These are phyloP conservation scores for Zygotorulaspora sp. DNA, from an alignment of 805 yeast genomes.

Conservation along the genomic window DNA sequence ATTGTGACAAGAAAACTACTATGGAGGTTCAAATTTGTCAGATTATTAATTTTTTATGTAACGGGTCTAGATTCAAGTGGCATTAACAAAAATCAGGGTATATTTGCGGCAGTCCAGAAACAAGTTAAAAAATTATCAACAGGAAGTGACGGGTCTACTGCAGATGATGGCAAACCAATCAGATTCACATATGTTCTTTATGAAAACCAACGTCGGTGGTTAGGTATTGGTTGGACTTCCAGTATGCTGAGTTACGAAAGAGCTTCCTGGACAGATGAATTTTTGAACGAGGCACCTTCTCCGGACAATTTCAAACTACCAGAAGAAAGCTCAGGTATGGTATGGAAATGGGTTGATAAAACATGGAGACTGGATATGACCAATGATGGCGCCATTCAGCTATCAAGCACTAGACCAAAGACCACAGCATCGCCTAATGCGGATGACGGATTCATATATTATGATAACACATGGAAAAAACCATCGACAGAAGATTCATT, in stretches of 20 bases:
- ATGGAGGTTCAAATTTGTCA: slow-evolving; percentile 73
- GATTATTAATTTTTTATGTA: slow-evolving; percentile 69
- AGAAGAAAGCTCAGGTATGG: slow-evolving; percentile 63
- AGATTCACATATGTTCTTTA: slow-evolving; percentile 86
- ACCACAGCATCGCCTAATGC: slow-evolving; percentile 60
- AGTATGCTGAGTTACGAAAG: slow-evolving; percentile 88
- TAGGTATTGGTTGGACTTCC: slow-evolving; percentile 97
- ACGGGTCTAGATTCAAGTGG: slow-evolving; percentile 81
- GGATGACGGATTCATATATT: slow-evolving; percentile 84
- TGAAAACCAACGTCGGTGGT: slow-evolving; percentile 96
- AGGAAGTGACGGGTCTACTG: slow-evolving; percentile 22
- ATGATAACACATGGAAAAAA: slow-evolving; percentile 90
- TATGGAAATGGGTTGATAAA: slow-evolving; percentile 94
- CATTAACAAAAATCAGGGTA: slow-evolving; percentile 39
- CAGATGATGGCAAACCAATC: slow-evolving; percentile 47
- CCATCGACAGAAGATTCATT: slow-evolving; percentile 85
- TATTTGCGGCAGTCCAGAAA: slow-evolving; percentile 42
- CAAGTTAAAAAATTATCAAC: slow-evolving; percentile 36
- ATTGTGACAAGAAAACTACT: slow-evolving; percentile 75
- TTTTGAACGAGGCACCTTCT: slow-evolving; percentile 75
- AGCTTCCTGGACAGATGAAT: slow-evolving; percentile 96
- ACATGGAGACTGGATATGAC: slow-evolving; percentile 89
- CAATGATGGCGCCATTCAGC: slow-evolving; percentile 77
- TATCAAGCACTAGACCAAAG: slow-evolving; percentile 54
- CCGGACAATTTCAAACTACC: slow-evolving; percentile 80